phyloP scores from a whole-genome alignment of 768 basidiomycete species.

The Sutorius australiensis region DNA sequence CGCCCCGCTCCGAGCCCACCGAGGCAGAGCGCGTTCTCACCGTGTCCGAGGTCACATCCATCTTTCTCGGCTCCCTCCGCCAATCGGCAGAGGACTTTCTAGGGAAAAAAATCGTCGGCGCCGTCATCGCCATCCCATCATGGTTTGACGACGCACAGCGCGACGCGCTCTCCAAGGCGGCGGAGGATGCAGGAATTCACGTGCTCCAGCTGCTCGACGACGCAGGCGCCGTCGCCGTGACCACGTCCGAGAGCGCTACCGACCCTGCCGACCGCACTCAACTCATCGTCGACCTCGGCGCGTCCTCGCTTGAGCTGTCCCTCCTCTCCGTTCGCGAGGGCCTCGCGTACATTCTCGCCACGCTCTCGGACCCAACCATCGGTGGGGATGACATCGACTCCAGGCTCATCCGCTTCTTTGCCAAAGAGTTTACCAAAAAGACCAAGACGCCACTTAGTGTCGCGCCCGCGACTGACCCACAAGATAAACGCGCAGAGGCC shows the following conservation, averaged over 20 bases:
- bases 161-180: slow-evolving; percentile 68
- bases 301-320: slow-evolving; percentile 64
- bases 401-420: slow-evolving; percentile 85
- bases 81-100: slow-evolving; percentile 90
- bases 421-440: slow-evolving; percentile 96
- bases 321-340: slow-evolving; percentile 73
- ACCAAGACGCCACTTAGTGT: slow-evolving; percentile 72
- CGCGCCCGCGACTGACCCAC: slow-evolving; percentile 50
- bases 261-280: slow-evolving; percentile 63
- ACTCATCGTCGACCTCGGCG: slow-evolving; percentile 77
- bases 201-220: slow-evolving; percentile 89
- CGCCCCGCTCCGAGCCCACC: slow-evolving; percentile 71
- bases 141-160: slow-evolving; percentile 70
- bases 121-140: slow-evolving; percentile 79
- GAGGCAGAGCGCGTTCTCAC: slow-evolving; percentile 69
- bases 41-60: slow-evolving; percentile 75
- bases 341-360: slow-evolving; percentile 62
- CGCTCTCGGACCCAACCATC: slow-evolving; percentile 41
- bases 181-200: slow-evolving; percentile 73
- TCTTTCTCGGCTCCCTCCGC: slow-evolving; percentile 82
- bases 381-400: slow-evolving; percentile 76
- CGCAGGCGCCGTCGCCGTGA: slow-evolving; percentile 64
- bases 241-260: slow-evolving; percentile 45
- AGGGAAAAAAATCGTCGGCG: slow-evolving; percentile 70
- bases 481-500: slow-evolving; percentile 84